Evolutionary conservation across 2,329 filamentous ascomycete species (phyloP).

Genomic region (Fusarium scirpi): DNA sequence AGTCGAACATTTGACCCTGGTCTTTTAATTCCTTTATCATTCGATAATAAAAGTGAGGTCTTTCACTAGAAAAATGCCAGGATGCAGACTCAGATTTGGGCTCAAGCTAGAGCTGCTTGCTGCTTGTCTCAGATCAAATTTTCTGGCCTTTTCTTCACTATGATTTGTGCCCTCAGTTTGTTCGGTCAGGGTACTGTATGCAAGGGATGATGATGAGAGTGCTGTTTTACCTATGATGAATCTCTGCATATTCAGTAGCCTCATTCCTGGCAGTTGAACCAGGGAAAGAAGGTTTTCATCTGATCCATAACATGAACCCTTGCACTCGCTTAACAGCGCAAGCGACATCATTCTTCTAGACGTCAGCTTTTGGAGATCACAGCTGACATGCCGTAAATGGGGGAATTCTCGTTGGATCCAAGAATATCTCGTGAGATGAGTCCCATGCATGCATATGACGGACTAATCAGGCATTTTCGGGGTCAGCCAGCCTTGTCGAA

Average conservation of each 20-base stretch:
- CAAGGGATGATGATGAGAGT: neutral
- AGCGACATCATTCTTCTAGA: slow-evolving; percentile 4
- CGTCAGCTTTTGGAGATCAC: slow-evolving; percentile 26
- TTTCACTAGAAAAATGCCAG: slow-evolving; percentile 22
- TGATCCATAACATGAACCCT: slow-evolving; percentile 17
- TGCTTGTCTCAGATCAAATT: slow-evolving; percentile 28
- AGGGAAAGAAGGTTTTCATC: slow-evolving; percentile 24
- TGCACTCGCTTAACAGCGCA: slow-evolving; percentile 21
- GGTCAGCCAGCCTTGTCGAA: slow-evolving; percentile 32
- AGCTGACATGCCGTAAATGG: slow-evolving; percentile 18
- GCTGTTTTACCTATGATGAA: slow-evolving; percentile 6
- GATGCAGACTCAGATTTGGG: slow-evolving; percentile 36
- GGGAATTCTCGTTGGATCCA: slow-evolving; percentile 13
- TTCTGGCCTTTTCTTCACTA: slow-evolving; percentile 9
- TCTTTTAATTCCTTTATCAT: slow-evolving; percentile 27
- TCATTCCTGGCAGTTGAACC: slow-evolving; percentile 1
- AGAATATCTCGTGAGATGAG: slow-evolving; percentile 11
- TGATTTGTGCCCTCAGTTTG: slow-evolving; percentile 18
- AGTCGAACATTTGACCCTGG: slow-evolving; percentile 18
- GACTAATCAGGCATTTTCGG: slow-evolving; percentile 18
- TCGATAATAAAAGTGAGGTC: slow-evolving; percentile 32
- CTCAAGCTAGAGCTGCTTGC: slow-evolving; percentile 27
- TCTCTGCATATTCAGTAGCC: slow-evolving; percentile 2
- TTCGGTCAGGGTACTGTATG: neutral
- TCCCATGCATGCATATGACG: slow-evolving; percentile 22